phyloP scores from a whole-genome alignment of 768 basidiomycete species.

The Termitomyces sp. region DNA sequence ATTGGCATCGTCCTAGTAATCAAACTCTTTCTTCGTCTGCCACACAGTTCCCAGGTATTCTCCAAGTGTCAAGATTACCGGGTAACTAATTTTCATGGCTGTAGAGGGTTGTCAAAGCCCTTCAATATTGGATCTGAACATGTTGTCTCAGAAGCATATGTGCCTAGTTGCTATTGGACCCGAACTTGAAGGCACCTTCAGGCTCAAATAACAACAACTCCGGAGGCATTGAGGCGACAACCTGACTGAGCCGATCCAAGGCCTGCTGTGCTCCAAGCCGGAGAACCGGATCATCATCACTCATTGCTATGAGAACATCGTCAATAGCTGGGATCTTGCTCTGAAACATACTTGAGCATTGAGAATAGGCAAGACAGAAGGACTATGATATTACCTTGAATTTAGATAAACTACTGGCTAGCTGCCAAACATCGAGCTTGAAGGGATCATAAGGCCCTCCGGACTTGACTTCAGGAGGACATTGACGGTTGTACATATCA shows the following conservation, averaged over 20 bases:
- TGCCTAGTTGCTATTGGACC: background rate
- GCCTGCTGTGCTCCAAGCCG: constrained; percentile 4
- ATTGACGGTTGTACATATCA: constrained; percentile 17
- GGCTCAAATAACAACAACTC: background rate
- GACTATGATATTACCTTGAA: background rate
- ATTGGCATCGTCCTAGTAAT: too few species aligned
- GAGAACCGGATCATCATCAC: background rate
- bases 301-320: background rate
- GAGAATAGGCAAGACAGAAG: background rate
- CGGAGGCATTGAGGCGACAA: background rate
- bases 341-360: background rate
- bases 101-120: too few species aligned
- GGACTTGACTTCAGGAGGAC: constrained; percentile 19
- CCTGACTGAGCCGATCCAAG: background rate
- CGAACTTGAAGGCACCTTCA: background rate
- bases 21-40: too few species aligned
- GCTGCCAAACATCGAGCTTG: constrained; percentile 8
- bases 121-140: too few species aligned
- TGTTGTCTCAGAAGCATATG: background rate
- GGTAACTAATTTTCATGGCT: too few species aligned
- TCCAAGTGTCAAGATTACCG: too few species aligned
- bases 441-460: constrained; percentile 3
- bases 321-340: constrained; percentile 7
- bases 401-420: background rate
- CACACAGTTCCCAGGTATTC: too few species aligned